Percentiles rank a stretch among this genome's conserved stretches.
Conservation (phyloP, 2,329 filamentous ascomycete species). For the Zymoseptoria tritici region DNA sequence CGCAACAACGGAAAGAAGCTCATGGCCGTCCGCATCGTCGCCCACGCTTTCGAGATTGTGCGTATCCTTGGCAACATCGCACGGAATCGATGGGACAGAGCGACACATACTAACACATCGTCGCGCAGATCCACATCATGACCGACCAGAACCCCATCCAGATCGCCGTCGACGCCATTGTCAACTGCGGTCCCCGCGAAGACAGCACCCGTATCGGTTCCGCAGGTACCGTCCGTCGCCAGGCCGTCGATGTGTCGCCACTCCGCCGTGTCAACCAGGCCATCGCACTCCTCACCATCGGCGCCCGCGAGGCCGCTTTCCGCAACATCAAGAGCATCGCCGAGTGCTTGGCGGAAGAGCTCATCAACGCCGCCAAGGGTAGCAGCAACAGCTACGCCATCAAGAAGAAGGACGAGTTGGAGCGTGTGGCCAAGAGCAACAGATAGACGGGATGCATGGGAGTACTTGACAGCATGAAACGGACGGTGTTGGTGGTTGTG, state of each 20-base stretch:
- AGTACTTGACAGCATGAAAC: constrained; percentile 14
- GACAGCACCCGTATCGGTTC: constrained; percentile 99
- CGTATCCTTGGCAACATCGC: constrained; percentile 37
- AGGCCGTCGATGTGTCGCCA: constrained; percentile 99
- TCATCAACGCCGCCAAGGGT: constrained; percentile 99
- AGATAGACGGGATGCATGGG: constrained; percentile 61
- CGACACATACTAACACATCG: constrained; percentile 3
- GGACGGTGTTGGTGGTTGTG: constrained; percentile 15
- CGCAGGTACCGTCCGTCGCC: constrained; percentile 98
- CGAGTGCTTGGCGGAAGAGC: constrained; percentile 98
- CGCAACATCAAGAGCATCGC: constrained; percentile 99
- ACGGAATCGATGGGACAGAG: neutral
- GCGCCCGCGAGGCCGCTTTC: constrained; percentile 97
- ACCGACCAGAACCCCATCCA: constrained; percentile 99
- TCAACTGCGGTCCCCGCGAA: constrained; percentile 99
- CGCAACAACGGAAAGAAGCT: constrained; percentile 99
- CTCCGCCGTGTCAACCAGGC: constrained; percentile 99
- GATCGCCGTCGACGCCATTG: constrained; percentile 97
- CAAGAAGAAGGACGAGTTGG: constrained; percentile 99
- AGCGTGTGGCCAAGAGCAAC: constrained; percentile 99
- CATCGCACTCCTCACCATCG: constrained; percentile 96
- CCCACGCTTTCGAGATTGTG: constrained; percentile 99
- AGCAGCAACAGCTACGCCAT: constrained; percentile 99
- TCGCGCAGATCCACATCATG: constrained; percentile 91
- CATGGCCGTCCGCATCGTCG: constrained; percentile 98